phyloP scores from a whole-genome alignment of 1,284 basidiomycete genomes.

The Malassezia caprae region DNA sequence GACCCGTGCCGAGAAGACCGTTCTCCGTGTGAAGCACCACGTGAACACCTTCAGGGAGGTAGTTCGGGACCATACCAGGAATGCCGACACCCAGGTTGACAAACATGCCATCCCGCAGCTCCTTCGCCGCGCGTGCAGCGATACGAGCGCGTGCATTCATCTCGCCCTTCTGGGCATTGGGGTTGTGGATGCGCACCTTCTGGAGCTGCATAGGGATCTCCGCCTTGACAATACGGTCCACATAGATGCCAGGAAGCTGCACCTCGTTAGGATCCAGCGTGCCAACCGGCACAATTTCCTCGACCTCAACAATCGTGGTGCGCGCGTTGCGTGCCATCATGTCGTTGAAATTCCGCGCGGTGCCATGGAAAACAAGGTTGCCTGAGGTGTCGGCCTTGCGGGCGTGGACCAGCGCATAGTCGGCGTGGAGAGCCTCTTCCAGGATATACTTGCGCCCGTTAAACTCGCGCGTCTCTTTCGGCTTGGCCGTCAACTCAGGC shows the following conservation, averaged over 20 bases:
- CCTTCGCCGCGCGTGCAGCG: conserved; percentile 34
- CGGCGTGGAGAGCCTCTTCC: conserved; percentile 74
- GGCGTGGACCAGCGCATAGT: conserved; percentile 78
- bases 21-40: conserved; percentile 43
- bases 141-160: conserved; percentile 27
- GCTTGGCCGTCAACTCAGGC: background rate
- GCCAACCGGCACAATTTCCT: conserved; percentile 40
- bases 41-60: conserved; percentile 34
- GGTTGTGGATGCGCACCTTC: conserved; percentile 25
- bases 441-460: conserved; percentile 73
- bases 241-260: conserved; percentile 40
- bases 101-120: conserved; percentile 39
- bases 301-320: conserved; percentile 42
- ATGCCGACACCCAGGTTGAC: conserved; percentile 46
- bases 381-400: conserved; percentile 82
- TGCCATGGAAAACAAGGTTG: conserved; percentile 49
- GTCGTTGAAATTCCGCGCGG: conserved; percentile 41
- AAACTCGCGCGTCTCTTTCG: conserved; percentile 62
- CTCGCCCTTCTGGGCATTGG: conserved; percentile 20
- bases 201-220: conserved; percentile 34
- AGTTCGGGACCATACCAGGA: conserved; percentile 41
- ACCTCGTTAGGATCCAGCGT: conserved; percentile 32
- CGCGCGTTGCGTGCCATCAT: conserved; percentile 43
- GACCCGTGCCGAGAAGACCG: conserved; percentile 44
- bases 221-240: conserved; percentile 34